These are phyloP conservation scores for Parastagonospora nodorum DNA, from an alignment of 2,329 filamentous ascomycete genomes.

Conservation along the genomic window DNA sequence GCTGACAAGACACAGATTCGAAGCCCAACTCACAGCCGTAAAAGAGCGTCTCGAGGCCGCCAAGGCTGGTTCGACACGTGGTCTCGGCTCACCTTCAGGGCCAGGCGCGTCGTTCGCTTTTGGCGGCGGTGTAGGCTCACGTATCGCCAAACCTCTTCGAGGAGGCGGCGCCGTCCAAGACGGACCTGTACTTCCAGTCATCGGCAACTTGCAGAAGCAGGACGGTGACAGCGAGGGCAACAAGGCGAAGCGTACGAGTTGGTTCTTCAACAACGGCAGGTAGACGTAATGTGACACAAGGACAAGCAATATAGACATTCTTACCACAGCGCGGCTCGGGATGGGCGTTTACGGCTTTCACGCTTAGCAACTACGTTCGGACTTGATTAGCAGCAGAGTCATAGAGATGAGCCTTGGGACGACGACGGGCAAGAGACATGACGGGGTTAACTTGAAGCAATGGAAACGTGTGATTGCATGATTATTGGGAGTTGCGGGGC, in stretches of 20 bases:
- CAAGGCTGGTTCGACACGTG: conserved; percentile 87
- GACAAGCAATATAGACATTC: background rate
- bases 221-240: conserved; percentile 57
- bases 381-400: no score
- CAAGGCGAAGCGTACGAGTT: conserved; percentile 70
- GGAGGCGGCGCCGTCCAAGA: conserved; percentile 54
- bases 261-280: conserved; percentile 69
- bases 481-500: background rate
- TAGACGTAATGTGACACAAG: no score
- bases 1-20: conserved; percentile 69
- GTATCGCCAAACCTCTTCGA: conserved; percentile 69
- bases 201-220: conserved; percentile 56
- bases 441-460: no score
- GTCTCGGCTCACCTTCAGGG: conserved; percentile 67
- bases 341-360: background rate
- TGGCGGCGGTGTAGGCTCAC: conserved; percentile 55
- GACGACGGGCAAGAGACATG: no score
- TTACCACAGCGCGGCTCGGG: background rate
- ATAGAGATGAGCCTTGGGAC: no score
- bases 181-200: conserved; percentile 48
- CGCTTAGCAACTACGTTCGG: no score
- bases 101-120: conserved; percentile 69
- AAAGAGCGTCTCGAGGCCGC: conserved; percentile 97
- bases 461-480: background rate
- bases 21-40: conserved; percentile 93